These are phyloP conservation scores for Begonia loranthoides DNA, from an alignment of 306 rosid genomes.

Conservation along the genomic window DNA sequence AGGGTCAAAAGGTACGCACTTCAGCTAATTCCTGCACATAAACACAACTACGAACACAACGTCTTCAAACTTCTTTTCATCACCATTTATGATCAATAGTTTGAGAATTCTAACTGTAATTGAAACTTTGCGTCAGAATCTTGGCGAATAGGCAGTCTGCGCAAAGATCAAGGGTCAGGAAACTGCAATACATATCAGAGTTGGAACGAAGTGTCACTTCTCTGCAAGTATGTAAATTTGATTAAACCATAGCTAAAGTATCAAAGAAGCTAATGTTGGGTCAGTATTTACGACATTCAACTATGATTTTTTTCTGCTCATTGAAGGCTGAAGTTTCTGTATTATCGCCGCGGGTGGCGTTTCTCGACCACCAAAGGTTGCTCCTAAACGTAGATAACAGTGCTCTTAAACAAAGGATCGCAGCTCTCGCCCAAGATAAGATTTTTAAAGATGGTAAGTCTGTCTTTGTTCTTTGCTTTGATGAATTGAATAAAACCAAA, in stretches of 20 bases:
- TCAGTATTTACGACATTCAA: too few relatives aligned
- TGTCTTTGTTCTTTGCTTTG: background rate
- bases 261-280: too few relatives aligned
- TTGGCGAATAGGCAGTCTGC: constrained; percentile 98
- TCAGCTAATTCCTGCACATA: background rate
- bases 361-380: constrained; percentile 81
- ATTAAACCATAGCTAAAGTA: background rate
- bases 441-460: constrained; percentile 83
- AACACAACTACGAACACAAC: background rate
- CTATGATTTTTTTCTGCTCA: too few relatives aligned
- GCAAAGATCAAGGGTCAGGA: constrained; percentile 92
- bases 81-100: background rate
- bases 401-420: constrained; percentile 96
- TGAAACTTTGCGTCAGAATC: constrained; percentile 35
- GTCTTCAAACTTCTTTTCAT: background rate
- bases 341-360: constrained; percentile 82
- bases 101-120: background rate
- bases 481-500: too few relatives aligned
- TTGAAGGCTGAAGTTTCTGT: constrained; percentile 86
- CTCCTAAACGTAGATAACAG: constrained; percentile 89
- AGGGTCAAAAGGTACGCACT: constrained; percentile 67
- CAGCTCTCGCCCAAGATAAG: constrained; percentile 85
- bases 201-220: constrained; percentile 86
- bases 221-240: constrained; percentile 40
- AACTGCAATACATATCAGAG: constrained; percentile 88